These are phyloP conservation scores for Cryptosporidium parvum DNA, from an alignment of 169 alveolate species.

Conservation along the genomic window DNA sequence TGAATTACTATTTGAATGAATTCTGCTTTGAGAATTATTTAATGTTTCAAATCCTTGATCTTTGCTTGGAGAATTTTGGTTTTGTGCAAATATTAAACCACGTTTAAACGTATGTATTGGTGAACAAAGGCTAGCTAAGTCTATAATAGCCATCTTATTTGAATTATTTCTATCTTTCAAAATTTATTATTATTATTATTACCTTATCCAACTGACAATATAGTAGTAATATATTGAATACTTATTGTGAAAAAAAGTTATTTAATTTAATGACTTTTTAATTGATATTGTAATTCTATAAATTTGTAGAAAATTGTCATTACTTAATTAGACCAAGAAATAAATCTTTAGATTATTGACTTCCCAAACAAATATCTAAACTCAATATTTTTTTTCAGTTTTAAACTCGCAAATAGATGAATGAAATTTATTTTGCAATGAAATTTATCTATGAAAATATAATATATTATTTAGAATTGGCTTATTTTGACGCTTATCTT, in stretches of 20 bases:
- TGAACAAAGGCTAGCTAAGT: slow-evolving; percentile 64
- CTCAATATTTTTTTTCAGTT: background rate
- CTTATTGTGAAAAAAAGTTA: background rate
- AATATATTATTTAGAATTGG: background rate
- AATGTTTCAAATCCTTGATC: background rate
- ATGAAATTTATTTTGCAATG: background rate
- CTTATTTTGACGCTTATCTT: background rate
- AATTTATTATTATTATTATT: background rate
- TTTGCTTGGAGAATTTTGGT: background rate
- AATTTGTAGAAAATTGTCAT: background rate
- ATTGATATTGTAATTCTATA: too few relatives aligned
- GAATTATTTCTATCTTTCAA: background rate
- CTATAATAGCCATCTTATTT: slow-evolving; percentile 51
- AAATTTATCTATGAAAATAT: background rate
- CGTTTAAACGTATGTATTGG: slow-evolving; percentile 53
- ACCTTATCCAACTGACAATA: too few relatives aligned
- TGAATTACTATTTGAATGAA: background rate
- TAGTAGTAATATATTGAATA: too few relatives aligned
- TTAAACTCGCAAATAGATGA: background rate
- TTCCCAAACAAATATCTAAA: background rate
- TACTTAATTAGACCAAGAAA: background rate
- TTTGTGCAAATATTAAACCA: slow-evolving; percentile 28
- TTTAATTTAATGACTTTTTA: too few relatives aligned
- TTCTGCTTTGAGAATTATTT: background rate
- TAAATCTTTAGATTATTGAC: background rate